phyloP scores from a whole-genome alignment of 2,329 filamentous ascomycete genomes.

The Neophaeococcomyces mojaviensis region DNA sequence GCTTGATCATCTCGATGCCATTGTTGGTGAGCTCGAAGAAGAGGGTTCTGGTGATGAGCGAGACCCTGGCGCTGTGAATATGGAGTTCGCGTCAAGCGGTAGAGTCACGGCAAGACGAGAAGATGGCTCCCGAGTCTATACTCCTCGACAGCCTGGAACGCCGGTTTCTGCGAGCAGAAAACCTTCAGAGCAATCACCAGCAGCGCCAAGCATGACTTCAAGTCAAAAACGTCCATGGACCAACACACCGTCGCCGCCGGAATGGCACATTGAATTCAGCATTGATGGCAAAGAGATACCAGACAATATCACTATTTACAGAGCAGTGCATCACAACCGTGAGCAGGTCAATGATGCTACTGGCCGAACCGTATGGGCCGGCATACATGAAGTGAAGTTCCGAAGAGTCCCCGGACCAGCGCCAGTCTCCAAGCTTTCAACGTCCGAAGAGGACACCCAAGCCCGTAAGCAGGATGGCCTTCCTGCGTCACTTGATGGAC shows the following conservation, averaged over 20 bases:
- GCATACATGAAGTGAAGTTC: conserved; percentile 86
- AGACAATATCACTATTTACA: conserved; percentile 92
- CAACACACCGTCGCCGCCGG: conserved; percentile 76
- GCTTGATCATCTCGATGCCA: conserved; percentile 63
- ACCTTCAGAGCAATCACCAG: conserved; percentile 16
- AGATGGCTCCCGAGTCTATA: conserved; percentile 78
- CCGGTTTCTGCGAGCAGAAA: conserved; percentile 25
- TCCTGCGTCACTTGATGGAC: conserved; percentile 72
- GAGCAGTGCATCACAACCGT: conserved; percentile 73
- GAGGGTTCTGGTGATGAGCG: conserved; percentile 69
- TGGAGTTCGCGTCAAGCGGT: conserved; percentile 79
- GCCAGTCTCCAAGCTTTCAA: conserved; percentile 46
- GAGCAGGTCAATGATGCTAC: conserved; percentile 56
- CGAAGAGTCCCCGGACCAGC: conserved; percentile 76
- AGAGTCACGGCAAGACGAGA: conserved; percentile 88
- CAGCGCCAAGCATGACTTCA: conserved; percentile 31
- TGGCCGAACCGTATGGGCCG: conserved; percentile 78
- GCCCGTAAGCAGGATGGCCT: conserved; percentile 46
- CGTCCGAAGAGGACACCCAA: conserved; percentile 43
- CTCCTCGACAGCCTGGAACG: conserved; percentile 58
- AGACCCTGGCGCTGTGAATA: conserved; percentile 79
- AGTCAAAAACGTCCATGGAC: conserved; percentile 38
- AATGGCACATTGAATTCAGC: conserved; percentile 97
- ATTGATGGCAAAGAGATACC: conserved; percentile 75
- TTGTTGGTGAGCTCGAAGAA: conserved; percentile 85